Conservation (phyloP, 805 yeast species). For the Barnettozyma pratensis region DNA sequence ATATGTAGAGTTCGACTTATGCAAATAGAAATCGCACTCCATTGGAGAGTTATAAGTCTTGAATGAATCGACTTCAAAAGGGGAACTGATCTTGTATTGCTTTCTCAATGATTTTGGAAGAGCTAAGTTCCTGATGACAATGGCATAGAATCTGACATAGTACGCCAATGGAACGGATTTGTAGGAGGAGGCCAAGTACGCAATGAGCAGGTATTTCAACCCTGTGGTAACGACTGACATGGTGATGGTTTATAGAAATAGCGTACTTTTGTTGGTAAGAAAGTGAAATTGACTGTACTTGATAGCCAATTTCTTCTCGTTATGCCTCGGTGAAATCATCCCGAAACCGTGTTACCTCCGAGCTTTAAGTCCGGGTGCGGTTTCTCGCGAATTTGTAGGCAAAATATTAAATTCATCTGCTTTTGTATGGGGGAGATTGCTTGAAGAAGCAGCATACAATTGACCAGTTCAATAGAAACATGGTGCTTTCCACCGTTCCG, state of each 20-base stretch:
- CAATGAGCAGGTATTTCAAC: constrained; percentile 7
- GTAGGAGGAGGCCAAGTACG: constrained; percentile 37
- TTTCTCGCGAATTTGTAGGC: too few species aligned
- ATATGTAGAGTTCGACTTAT: constrained; percentile 85
- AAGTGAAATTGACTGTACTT: too few species aligned
- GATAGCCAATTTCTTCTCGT: too few species aligned
- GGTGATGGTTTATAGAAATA: neutral
- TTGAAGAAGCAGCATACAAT: too few species aligned
- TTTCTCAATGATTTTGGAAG: constrained; percentile 25
- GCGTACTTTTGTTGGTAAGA: too few species aligned
- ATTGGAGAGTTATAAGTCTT: constrained; percentile 61
- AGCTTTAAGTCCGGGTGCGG: too few species aligned
- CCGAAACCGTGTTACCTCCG: too few species aligned
- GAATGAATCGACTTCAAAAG: constrained; percentile 39
- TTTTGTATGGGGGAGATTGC: too few species aligned
- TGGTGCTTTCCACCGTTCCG: constrained; percentile 10
- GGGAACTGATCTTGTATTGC: constrained; percentile 13
- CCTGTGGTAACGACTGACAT: constrained; percentile 2
- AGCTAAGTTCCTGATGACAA: constrained; percentile 35
- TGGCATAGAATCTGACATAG: constrained; percentile 53
- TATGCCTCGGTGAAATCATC: too few species aligned
- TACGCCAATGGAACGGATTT: constrained; percentile 70
- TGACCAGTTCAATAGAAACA: neutral
- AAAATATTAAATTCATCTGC: too few species aligned
- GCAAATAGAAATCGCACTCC: constrained; percentile 83